Evolutionary conservation across 148 eudicot genomes (phyloP), one percentile per base, ranked within the genome.

Genomic region (Hydrangea macrophylla): DNA sequence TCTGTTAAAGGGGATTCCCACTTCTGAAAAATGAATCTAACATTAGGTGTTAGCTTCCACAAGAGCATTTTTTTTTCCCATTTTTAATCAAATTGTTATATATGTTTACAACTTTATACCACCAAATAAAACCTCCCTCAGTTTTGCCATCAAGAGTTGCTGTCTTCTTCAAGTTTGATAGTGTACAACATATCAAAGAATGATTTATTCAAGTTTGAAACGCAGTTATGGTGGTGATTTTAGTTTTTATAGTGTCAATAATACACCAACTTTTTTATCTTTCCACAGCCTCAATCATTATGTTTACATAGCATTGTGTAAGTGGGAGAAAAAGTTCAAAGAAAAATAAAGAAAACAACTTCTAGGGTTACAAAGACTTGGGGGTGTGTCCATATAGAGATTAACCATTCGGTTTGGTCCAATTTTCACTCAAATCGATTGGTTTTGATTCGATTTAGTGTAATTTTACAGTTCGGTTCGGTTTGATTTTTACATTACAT

Each of bases 41-140:
- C 39, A 35, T 35, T 3, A 35, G 39, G 39, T 35, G 39, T 35
- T 35, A 3, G 51, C 48, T 6, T 42, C 48, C 48, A 42, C 12
- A 42, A 42, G 7, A 11, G 48, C 7, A 10, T 6, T 42, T 42
- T 6, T 6, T 42, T 42, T 42, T 3, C 1, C n/a, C n/a, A n/a
- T n/a, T n/a, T n/a, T n/a, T n/a, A n/a, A n/a, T n/a, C n/a, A n/a
- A n/a, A n/a, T n/a, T n/a, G n/a, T n/a, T n/a, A n/a, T n/a, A n/a
- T n/a, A n/a, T n/a, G n/a, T n/a, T n/a, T n/a, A n/a, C n/a, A n/a
- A n/a, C n/a, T n/a, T n/a, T n/a, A n/a, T 61, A 17, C n/a, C 61
- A 27, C 33, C 61, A 26, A 55, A 55, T 67, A 40, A 53, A 31
- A 55, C 70, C 70, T 67, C 33, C 70, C 70, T 55, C 61, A 55